Percentiles rank a stretch among this genome's conserved stretches.
Conservation (phyloP, 495 filamentous ascomycete genomes). For the Annulohypoxylon maeteangense region DNA sequence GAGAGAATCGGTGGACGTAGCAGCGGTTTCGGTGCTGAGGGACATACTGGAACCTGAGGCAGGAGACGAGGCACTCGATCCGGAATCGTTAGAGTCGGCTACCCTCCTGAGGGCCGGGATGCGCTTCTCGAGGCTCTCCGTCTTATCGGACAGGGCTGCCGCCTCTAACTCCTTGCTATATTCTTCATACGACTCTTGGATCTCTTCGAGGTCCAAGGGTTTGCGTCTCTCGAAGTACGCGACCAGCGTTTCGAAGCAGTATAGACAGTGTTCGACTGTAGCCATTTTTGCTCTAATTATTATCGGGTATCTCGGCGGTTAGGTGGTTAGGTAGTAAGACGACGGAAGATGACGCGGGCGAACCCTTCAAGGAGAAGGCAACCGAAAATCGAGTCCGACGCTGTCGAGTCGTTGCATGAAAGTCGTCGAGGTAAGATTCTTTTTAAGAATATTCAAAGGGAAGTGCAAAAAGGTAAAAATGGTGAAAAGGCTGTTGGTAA, state of each 20-base stretch:
- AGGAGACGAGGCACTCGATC: conserved; percentile 46
- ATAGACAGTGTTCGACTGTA: conserved; percentile 82
- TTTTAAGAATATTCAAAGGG: neutral
- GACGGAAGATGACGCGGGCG: neutral
- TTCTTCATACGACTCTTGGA: conserved; percentile 79
- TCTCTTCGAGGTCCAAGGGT: conserved; percentile 65
- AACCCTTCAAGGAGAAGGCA: neutral
- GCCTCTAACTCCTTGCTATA: conserved; percentile 51
- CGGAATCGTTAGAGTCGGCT: conserved; percentile 45
- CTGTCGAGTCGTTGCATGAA: neutral
- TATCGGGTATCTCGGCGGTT: neutral
- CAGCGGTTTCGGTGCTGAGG: conserved; percentile 44
- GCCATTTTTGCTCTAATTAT: conserved; percentile 69
- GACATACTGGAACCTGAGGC: conserved; percentile 48
- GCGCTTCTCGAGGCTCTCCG: conserved; percentile 49
- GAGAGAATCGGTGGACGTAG: conserved; percentile 44
- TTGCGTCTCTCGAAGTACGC: conserved; percentile 57
- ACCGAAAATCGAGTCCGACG: neutral
- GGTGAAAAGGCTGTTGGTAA: neutral
- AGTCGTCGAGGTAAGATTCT: neutral
- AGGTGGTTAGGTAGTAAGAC: neutral
- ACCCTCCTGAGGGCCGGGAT: conserved; percentile 54
- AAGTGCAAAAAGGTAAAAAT: neutral
- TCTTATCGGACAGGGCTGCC: conserved; percentile 28
- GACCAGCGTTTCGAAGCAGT: conserved; percentile 88